phyloP scores from a whole-genome alignment of 345 rosid species.

The Lumnitzera racemosa region DNA sequence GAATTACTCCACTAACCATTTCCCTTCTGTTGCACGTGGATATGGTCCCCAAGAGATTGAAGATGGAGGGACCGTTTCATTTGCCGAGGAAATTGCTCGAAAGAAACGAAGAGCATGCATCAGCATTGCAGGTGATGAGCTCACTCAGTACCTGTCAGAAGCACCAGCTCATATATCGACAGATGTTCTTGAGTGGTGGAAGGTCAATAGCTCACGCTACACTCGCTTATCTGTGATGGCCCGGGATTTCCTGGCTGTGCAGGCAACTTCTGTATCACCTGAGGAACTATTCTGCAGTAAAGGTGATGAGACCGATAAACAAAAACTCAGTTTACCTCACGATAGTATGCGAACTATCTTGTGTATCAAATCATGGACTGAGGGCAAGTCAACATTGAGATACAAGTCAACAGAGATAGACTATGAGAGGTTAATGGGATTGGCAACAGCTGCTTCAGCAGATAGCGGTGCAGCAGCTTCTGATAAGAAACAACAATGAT shows the following conservation, averaged over 20 bases:
- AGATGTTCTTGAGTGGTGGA: conserved; percentile 95
- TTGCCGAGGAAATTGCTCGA: conserved; percentile 86
- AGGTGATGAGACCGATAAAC: conserved; percentile 73
- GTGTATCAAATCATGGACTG: conserved; percentile 83
- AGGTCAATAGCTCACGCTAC: conserved; percentile 72
- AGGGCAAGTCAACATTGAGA: conserved; percentile 66
- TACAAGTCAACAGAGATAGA: conserved; percentile 69
- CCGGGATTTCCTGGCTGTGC: conserved; percentile 73
- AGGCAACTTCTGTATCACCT: conserved; percentile 73
- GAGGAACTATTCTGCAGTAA: conserved; percentile 67
- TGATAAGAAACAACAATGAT: conserved; percentile 55
- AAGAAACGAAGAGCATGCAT: conserved; percentile 82
- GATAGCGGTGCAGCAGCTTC: conserved; percentile 24
- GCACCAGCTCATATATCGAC: conserved; percentile 79
- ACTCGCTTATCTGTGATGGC: conserved; percentile 85
- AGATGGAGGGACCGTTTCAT: conserved; percentile 72
- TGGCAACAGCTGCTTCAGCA: conserved; percentile 44
- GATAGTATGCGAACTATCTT: conserved; percentile 59
- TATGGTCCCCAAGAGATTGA: conserved; percentile 67
- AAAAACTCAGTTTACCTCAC: conserved; percentile 64
- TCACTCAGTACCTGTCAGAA: conserved; percentile 84
- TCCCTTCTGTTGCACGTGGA: conserved; percentile 45
- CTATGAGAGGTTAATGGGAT: conserved; percentile 74
- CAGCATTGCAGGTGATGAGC: conserved; percentile 67
- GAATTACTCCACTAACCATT: conserved; percentile 57